Evolutionary conservation across 495 filamentous ascomycete species (phyloP), one percentile per base, ranked within the genome.

Genomic region (Penicillium ochrochloron): DNA sequence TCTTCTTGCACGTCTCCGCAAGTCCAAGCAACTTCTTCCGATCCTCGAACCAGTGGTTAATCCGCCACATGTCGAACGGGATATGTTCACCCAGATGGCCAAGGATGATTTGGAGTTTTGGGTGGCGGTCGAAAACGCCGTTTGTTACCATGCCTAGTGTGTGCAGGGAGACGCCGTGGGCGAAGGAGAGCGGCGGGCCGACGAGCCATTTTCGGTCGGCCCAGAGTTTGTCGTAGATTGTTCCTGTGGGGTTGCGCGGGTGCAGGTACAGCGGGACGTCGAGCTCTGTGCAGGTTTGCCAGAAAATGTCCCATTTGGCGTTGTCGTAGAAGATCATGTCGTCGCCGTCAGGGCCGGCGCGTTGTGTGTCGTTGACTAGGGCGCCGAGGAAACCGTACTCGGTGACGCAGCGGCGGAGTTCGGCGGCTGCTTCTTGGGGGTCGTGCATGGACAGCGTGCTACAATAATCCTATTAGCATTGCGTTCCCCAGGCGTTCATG

Each of bases 81-180:
- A 90, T 73, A 61, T 84, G 80, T 73, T 91, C 87, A 9, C 88
- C 88, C 67, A 89, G 77, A 69, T 91, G 88, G 3, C 88, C 87
- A n/a, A 90, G 72, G 57, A 90, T 82, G 33, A 90, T 75, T 67
- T 90, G 86, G 37, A 90, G 71, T 27, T 78, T 78, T 0, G 88
- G 83, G 57, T 77, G 71, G 3, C 80, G 75, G 64, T 81, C 82
- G 55, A 82, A 79, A 12, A 85, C 82, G 6, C 84, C 84, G 64
- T 81, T 82, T 0, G 80, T 83, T 7, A 85, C 77, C 73, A 85
- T 81, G 0, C 84, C 82, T 21, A 86, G 75, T 3, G 78, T 69
- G 59, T 85, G 83, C 0, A 83, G 75, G 37, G 71, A 78, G 54
- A 85, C 82, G 3, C 79, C 75, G 15, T 84, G 78, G 0, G 84